phyloP scores from a whole-genome alignment of 495 filamentous ascomycete species.

The Penicillium maclennaniae region DNA sequence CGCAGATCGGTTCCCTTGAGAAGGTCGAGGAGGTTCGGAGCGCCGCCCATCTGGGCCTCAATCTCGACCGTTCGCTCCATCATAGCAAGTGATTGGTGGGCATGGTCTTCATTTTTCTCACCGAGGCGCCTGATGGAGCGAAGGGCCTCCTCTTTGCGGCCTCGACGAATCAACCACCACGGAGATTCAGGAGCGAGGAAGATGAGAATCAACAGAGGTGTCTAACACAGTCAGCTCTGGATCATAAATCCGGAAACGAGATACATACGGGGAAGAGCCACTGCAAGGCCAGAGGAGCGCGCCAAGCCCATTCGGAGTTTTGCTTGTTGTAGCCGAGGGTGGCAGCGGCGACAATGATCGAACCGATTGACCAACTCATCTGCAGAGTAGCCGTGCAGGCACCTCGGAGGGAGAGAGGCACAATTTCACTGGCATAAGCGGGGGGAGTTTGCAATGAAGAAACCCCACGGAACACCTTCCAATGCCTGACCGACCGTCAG shows the following conservation, averaged over 20 bases:
- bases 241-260: neutral
- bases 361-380: constrained; percentile 69
- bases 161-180: constrained; percentile 56
- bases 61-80: constrained; percentile 68
- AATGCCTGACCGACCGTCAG: constrained; percentile 64
- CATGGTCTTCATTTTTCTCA: constrained; percentile 49
- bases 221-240: constrained; percentile 10
- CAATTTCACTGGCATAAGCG: constrained; percentile 70
- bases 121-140: constrained; percentile 59
- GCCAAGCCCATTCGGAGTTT: constrained; percentile 52
- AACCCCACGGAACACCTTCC: constrained; percentile 69
- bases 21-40: constrained; percentile 59
- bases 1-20: constrained; percentile 64
- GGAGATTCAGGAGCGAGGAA: constrained; percentile 64
- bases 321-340: constrained; percentile 54
- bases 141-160: constrained; percentile 59
- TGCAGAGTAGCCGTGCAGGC: constrained; percentile 69
- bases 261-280: constrained; percentile 67
- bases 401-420: constrained; percentile 58
- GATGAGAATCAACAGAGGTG: constrained; percentile 62
- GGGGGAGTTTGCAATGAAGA: constrained; percentile 70
- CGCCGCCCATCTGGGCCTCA: constrained; percentile 56
- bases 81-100: constrained; percentile 66
- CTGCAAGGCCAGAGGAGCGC: constrained; percentile 61
- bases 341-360: constrained; percentile 63